A percentile compares a stretch with the other conserved stretches of the same genome.
phyloP scores from a whole-genome alignment of 2,329 filamentous ascomycete species.

The Huntiella moniliformis region DNA sequence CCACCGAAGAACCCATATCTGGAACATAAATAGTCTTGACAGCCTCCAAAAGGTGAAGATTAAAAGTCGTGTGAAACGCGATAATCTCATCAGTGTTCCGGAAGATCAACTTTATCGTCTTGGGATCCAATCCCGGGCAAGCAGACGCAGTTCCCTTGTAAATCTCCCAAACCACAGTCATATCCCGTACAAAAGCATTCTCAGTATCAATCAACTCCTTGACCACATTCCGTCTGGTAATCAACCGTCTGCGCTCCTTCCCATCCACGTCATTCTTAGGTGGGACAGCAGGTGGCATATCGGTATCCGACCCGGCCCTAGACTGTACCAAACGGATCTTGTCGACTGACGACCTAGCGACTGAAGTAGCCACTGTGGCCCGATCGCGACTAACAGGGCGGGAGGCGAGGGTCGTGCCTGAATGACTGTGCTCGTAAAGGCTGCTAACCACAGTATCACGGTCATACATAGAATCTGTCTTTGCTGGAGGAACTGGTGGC shows the following conservation, averaged over 20 bases:
- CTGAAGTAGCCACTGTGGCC: constrained; percentile 10
- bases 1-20: neutral
- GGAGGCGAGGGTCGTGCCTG: constrained; percentile 26
- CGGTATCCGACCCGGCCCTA: constrained; percentile 2
- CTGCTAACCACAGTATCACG: constrained; percentile 9
- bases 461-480: constrained; percentile 7
- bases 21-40: constrained; percentile 64
- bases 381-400: constrained; percentile 26
- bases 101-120: constrained; percentile 80
- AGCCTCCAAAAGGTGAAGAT: constrained; percentile 62
- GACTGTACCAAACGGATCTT: constrained; percentile 7
- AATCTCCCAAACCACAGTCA: constrained; percentile 95
- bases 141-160: constrained; percentile 85
- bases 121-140: constrained; percentile 57
- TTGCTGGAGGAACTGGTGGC: constrained; percentile 27
- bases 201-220: constrained; percentile 85
- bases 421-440: constrained; percentile 16
- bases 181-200: constrained; percentile 74
- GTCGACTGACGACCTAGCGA: constrained; percentile 8
- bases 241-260: constrained; percentile 49
- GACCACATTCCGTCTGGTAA: constrained; percentile 65
- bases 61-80: constrained; percentile 63
- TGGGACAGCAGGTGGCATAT: constrained; percentile 9
- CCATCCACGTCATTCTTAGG: constrained; percentile 10
- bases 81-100: constrained; percentile 85